Evolutionary conservation across 2,329 filamentous ascomycete genomes (phyloP).

Genomic region (Seiridium unicorne): DNA sequence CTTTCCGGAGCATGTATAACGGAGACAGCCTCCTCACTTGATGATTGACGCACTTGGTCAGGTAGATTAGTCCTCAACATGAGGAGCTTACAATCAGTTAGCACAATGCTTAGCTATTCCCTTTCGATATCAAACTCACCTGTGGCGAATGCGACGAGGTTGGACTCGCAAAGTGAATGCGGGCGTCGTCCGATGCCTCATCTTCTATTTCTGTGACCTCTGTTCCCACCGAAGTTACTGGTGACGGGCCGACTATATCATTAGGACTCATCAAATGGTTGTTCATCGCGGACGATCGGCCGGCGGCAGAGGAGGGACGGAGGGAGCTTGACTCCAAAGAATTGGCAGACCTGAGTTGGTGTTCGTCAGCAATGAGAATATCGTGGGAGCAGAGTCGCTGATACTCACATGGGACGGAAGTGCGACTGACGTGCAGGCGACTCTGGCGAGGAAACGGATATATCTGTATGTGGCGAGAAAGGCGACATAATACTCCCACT

Average conservation of each 20-base stretch:
- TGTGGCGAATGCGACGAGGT: constrained; percentile 35
- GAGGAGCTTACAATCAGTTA: constrained; percentile 35
- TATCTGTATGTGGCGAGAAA: constrained; percentile 53
- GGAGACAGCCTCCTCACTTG: constrained; percentile 77
- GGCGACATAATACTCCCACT: constrained; percentile 54
- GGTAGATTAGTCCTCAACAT: constrained; percentile 57
- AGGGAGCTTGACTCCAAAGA: constrained; percentile 47
- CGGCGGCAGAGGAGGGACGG: constrained; percentile 51
- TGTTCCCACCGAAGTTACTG: constrained; percentile 82
- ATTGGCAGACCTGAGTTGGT: constrained; percentile 28
- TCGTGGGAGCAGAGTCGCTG: background rate
- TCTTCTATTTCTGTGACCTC: constrained; percentile 84
- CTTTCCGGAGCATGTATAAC: constrained; percentile 88
- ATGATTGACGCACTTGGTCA: constrained; percentile 54
- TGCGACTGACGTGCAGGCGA: constrained; percentile 46
- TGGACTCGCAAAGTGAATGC: constrained; percentile 32
- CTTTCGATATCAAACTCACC: constrained; percentile 26
- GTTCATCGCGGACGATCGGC: constrained; percentile 35
- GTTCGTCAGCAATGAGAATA: background rate
- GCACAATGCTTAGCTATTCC: background rate
- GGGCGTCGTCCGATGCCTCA: constrained; percentile 63
- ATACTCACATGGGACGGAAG: constrained; percentile 51
- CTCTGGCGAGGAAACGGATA: constrained; percentile 54
- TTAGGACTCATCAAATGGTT: constrained; percentile 62
- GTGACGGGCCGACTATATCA: constrained; percentile 76